phyloP scores from a whole-genome alignment of 2,329 filamentous ascomycete species.

The Rhinocladiella similis region DNA sequence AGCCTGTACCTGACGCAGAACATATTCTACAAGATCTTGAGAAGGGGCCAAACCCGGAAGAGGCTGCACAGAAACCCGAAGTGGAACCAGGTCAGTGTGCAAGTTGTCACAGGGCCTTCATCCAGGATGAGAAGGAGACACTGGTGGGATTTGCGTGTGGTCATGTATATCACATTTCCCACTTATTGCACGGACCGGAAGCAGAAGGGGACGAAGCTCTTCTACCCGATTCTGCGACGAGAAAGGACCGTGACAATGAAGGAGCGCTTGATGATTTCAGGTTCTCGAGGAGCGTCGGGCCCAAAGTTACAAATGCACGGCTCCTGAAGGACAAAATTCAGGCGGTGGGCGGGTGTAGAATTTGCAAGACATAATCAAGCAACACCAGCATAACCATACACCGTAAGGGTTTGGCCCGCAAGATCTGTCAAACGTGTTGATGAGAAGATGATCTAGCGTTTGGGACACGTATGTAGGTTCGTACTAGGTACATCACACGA shows the following conservation, averaged over 20 bases:
- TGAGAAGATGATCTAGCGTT: too few species aligned
- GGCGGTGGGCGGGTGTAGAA: constrained; percentile 23
- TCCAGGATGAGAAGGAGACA: constrained; percentile 51
- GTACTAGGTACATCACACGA: too few species aligned
- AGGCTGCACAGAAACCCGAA: not conserved
- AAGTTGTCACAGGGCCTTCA: constrained; percentile 23
- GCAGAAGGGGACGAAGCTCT: constrained; percentile 30
- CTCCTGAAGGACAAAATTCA: constrained; percentile 51
- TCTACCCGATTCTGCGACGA: constrained; percentile 18
- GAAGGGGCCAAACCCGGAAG: constrained; percentile 3
- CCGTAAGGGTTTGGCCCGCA: too few species aligned
- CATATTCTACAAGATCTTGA: not conserved
- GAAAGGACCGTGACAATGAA: constrained; percentile 12
- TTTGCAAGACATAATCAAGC: constrained; percentile 17
- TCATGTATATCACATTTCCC: constrained; percentile 66
- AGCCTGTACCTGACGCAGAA: not conserved
- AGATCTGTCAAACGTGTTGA: too few species aligned
- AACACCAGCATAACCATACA: too few species aligned
- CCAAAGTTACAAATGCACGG: constrained; percentile 84
- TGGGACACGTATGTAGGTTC: too few species aligned
- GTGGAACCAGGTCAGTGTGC: constrained; percentile 25
- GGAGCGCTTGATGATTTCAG: constrained; percentile 27
- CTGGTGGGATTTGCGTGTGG: constrained; percentile 69
- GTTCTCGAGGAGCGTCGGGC: constrained; percentile 64
- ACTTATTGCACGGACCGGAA: constrained; percentile 50